phyloP scores from a whole-genome alignment of 108 stramenopile species.

The Nitzschia putrida region DNA sequence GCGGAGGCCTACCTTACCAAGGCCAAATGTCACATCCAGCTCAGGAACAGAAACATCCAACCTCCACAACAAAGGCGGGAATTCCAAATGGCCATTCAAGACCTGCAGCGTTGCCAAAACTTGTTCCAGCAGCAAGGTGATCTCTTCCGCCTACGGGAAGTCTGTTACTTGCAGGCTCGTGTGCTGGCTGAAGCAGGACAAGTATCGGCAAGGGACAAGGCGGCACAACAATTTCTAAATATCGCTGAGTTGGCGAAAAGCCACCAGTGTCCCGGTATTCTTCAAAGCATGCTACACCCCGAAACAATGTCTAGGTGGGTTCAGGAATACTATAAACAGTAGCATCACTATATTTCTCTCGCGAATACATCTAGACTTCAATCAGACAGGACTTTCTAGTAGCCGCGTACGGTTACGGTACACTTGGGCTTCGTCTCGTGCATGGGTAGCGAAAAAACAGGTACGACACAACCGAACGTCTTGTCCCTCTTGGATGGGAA shows the following conservation, averaged over 20 bases:
- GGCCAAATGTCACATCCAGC: conserved; percentile 64
- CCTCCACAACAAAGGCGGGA: too few relatives aligned
- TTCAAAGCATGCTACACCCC: not conserved
- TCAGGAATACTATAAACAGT: not conserved
- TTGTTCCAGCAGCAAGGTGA: conserved; percentile 63
- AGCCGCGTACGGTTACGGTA: not conserved
- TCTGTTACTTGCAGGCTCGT: conserved; percentile 68
- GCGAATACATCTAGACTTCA: too few relatives aligned
- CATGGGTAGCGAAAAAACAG: conserved; percentile 35
- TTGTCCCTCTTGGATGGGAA: not conserved
- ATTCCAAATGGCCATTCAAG: conserved; percentile 4
- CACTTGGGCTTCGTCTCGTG: not conserved
- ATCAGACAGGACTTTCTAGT: too few relatives aligned
- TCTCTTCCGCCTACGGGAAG: conserved; percentile 46
- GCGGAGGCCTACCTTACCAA: conserved; percentile 78
- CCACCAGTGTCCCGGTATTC: not conserved
- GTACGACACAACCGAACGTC: conserved; percentile 21
- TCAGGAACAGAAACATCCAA: conserved; percentile 4
- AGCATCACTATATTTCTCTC: too few relatives aligned
- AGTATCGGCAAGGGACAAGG: conserved; percentile 24
- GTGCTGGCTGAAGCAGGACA: conserved; percentile 34
- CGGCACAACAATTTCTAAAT: conserved; percentile 31
- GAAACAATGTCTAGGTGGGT: not conserved
- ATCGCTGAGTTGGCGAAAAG: not conserved
- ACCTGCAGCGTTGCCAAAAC: conserved; percentile 30